Evolutionary conservation across 2,329 filamentous ascomycete species (phyloP), one percentile per base, ranked within the genome.

Genomic region (Westerdykella ornata): DNA sequence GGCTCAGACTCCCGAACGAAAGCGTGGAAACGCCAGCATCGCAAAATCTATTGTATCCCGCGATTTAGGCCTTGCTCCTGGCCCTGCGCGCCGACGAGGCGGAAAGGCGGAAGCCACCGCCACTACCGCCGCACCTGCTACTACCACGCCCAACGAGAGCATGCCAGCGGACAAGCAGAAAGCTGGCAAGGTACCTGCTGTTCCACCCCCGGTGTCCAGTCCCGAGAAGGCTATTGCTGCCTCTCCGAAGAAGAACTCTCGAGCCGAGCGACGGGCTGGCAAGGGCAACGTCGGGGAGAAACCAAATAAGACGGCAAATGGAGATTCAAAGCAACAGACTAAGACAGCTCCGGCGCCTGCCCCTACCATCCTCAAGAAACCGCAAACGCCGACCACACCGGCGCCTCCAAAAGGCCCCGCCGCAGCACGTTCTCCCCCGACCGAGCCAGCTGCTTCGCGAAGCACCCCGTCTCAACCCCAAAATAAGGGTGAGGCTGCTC

Each of bases 31-130:
- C 49, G 68, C 69, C 22, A 70, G 69, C 53, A 71, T 70, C 22
- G 76, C 74, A 3, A 73, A 75, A 33, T 75, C 75, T 37, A 81
- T 82, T 57, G 66, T 82, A 2, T 77, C 81, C 50, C 75, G 78
- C 42, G 79, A 83, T 57, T 65, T 82, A 16, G 79, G 79, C 11
- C 67, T 82, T 12, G 68, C 68, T 20, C 68, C 70, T 30, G 57
- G 68, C 22, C 64, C 68, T n/a, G 70, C 69, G 39, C 70, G 63
- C 35, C 56, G 64, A 36, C 61, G 66, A 28, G 64, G 64, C 13
- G 61, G 59, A 44, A 70, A 62, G 46, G 62, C 62, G 34, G 62
- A 66, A 38, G 30, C 30, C 13, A 15, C 30, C 5, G 8, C 30
- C 3, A 53, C 52, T 22, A 34, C 53, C 26, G 46, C 49, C 35